Evolutionary conservation across 305 asterid genomes (phyloP).

Genomic region (Nicotiana rustica): DNA sequence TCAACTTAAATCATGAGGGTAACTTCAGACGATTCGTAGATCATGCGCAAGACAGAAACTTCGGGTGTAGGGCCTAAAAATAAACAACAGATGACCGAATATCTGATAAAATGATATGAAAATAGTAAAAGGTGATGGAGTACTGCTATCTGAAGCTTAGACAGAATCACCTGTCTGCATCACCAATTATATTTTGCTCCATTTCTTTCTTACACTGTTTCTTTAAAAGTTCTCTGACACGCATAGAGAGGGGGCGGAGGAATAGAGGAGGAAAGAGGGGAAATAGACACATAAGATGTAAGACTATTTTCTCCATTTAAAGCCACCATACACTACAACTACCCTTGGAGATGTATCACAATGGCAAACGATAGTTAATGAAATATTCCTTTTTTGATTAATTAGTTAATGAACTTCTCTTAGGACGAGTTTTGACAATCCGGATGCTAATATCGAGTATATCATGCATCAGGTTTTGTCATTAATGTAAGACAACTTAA

Average conservation of each 20-base stretch:
- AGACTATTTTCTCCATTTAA: constrained; percentile 12
- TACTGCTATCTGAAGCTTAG: constrained; percentile 23
- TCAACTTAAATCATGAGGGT: constrained; percentile 11
- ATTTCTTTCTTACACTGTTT: constrained; percentile 18
- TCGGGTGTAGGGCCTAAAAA: background rate
- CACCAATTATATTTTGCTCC: constrained; percentile 15
- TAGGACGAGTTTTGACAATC: background rate
- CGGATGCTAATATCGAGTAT: background rate
- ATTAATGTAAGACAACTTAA: background rate
- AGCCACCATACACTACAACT: background rate
- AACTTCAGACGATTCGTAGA: background rate
- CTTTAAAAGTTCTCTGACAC: background rate
- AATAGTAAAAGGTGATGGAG: constrained; percentile 17
- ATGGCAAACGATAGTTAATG: constrained; percentile 22
- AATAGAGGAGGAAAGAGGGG: constrained; percentile 12
- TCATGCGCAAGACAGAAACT: background rate
- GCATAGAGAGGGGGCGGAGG: background rate
- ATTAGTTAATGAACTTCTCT: constrained; percentile 7
- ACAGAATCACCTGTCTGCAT: constrained; percentile 32
- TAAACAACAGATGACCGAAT: background rate
- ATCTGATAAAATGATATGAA: background rate
- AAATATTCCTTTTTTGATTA: background rate
- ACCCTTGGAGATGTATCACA: constrained; percentile 10
- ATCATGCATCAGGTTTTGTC: constrained; percentile 5
- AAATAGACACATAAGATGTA: background rate